Percentiles rank a stretch among this genome's conserved stretches.
Conservation (phyloP, 1,139 yeast species). For the Kodamaea sp. region DNA sequence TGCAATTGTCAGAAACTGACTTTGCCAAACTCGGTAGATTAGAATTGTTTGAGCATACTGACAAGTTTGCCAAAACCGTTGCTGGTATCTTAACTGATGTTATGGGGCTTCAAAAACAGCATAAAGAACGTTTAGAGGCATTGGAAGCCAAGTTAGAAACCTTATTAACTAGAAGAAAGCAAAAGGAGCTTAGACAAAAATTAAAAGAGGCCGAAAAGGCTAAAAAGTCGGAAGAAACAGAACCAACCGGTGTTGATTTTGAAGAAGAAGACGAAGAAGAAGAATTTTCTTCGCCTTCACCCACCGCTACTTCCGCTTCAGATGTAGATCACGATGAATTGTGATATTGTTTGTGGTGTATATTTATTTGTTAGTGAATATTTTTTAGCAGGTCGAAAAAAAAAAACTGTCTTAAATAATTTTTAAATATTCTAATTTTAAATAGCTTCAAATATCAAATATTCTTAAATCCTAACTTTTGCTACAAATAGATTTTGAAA, state of each 20-base stretch:
- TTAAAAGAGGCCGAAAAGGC: conserved; percentile 23
- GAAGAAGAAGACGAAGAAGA: conserved; percentile 20
- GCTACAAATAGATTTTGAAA: too few species aligned
- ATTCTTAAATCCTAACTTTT: too few species aligned
- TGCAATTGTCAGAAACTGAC: conserved; percentile 23
- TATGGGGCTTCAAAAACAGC: conserved; percentile 33
- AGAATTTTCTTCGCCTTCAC: conserved; percentile 5
- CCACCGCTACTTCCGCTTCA: too few species aligned
- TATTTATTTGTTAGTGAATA: too few species aligned
- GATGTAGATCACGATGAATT: conserved; percentile 12
- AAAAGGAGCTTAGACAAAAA: conserved; percentile 34
- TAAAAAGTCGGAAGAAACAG: conserved; percentile 19
- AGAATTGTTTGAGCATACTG: conserved; percentile 6
- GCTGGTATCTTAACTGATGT: conserved; percentile 33
- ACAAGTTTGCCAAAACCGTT: conserved; percentile 27
- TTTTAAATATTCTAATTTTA: too few species aligned
- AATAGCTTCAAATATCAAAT: too few species aligned
- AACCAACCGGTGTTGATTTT: conserved; percentile 11
- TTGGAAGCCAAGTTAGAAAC: conserved; percentile 35
- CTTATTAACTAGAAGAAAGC: conserved; percentile 33
- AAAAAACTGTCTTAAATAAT: too few species aligned
- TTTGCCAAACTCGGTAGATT: conserved; percentile 18
- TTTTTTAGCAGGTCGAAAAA: too few species aligned
- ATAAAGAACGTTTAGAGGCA: conserved; percentile 36
- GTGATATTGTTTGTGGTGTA: conserved; percentile 3